Evolutionary conservation across 1,284 basidiomycete species (phyloP), one percentile per base, ranked within the genome.

Genomic region (Ustilago curta): DNA sequence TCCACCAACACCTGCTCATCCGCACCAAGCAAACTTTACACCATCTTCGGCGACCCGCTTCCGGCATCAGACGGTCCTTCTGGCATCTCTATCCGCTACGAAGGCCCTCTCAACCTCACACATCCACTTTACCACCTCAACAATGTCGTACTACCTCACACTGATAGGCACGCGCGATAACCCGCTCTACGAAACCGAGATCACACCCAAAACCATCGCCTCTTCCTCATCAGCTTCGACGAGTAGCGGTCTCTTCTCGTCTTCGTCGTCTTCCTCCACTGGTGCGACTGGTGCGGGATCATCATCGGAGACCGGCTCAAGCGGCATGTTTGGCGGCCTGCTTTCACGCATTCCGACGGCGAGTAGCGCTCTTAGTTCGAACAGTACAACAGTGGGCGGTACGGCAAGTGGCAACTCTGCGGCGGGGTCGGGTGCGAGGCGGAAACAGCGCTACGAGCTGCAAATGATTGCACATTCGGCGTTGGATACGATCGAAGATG

Each of bases 381-480:
- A 31, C 19, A 23, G 31, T 25, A 8, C 35, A 25, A 4, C 23
- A 11, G 31, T 21, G 0, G 47, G 43, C 35, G 44, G 54, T 21
- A 21, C 27, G 2, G 29, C 31, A 23, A 31, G 9, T 40, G 14
- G 53, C 47, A 42, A 37, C 23, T 40, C 12, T 18, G 16, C 39
- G 3, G 47, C 47, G 9, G 55, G 35, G 12, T 9, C 9, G 9
- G 61, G 54, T 9, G 40, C n/a, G 3, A 50, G 51, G 16, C 29
- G 58, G 14, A 72, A 72, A 25, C 68, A 80, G 40, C 58, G 73
- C 8, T 65, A 77, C 43, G 82, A 78, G 39, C 59, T 84, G 16
- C 83, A 84, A 64, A 83, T 83, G 78, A 82, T 84, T n/a, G 83
- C 83, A 3, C 82, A 83, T 53, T 77, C 76, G 12, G 65, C 77